Base-by-base conservation (phyloP, 441 rosid species). In the Bruguiera hainesii region DNA sequence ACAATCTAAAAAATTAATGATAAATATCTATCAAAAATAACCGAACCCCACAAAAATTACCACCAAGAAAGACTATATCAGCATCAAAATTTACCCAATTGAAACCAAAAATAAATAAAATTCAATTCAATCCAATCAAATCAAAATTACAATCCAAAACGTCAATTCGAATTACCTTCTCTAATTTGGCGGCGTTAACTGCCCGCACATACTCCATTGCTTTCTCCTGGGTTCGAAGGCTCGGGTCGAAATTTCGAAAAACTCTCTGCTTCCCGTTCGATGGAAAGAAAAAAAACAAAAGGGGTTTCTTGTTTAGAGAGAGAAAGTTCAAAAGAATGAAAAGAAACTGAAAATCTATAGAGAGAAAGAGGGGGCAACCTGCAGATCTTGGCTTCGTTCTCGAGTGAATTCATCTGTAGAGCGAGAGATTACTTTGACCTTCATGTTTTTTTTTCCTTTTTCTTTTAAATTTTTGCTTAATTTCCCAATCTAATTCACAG, bases 341-440 rank as follows among this genome's bases (percentile, higher is more conserved):
- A 29, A 6, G 25, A 16, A 48, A 37, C 4, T 7, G 31, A 21
- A 20, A 31, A 48, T 0, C 4, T 11, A 7, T 2, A 61, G 18
- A 21, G 30, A 66, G 33, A 2, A 23, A 1, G 13, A 23, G 46
- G 1, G 15, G 19, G 16, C 29, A 61, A 89, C 96, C 90, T 87
- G 97, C 49, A 94, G 91, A 70, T 94, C 98, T 57, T 91, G 89
- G 82, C 98, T 91, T 75, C 98, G 82, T 66, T 91, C 98, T 70
- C 97, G 88, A 61, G 97, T 94, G 83, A 87, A 94, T 57, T 91
- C 96, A 71, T 94, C 97, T 8, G 80, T 73, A 2, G 97, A 81
- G 60, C 98, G 88, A 15, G 98, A 94, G 61, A 94, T 84, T 35
- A 82, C 87, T 78, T 89, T 91, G 21, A 94, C 87, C 80, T 82